Base-by-base conservation (phyloP, 1,284 basidiomycete species). In the Ceratobasidium sp. region DNA sequence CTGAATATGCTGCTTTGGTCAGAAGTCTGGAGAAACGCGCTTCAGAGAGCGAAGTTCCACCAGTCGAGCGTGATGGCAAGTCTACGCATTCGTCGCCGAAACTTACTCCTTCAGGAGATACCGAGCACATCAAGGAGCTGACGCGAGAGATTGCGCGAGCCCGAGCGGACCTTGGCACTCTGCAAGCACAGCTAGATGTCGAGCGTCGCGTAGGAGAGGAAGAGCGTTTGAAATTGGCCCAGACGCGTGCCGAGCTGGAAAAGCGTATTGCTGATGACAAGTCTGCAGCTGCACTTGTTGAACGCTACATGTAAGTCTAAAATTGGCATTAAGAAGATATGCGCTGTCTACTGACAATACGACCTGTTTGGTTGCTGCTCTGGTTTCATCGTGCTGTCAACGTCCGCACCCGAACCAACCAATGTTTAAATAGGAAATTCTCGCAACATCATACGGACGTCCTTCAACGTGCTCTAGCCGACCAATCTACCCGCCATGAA, bases 231-330 rank as follows among this genome's bases (percentile, higher is more conserved):
- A 81, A 84, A 65, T 79, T 90, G 12, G 84, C 86, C 0, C 78
- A 82, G 34, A 79, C 84, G 0, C 83, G 85, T 61, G 80, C 82
- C 1, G 87, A 90, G 74, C 80, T 92, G n/a, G 86, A 91, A 71
- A 84, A 83, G 74, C 82, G 87, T 50, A 81, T 84, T 73, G 80
- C 88, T n/a, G 91, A 94, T 74, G 92, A 95, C 74, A 86, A 84
- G 14, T 87, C 89, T 1, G 92, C 93, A 0, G 89, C 91, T 12
- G 92, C 89, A 77, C 93, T 95, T 84, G 93, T 95, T 34, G 89
- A 93, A 69, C 86, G 92, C 58, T 96, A 96, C 80, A 96, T 95
- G 93, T 92, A 77, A 71, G 86, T 75, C n/a, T n/a, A n/a, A n/a
- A 23, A 16, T 30, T 30, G n/a, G 30, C n/a, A n/a, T n/a, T n/a